A percentile compares a stretch with the other conserved stretches of the same genome.
Evolutionary conservation across 1,284 basidiomycete species (phyloP).

Genomic region (Boletus semigastroideus): DNA sequence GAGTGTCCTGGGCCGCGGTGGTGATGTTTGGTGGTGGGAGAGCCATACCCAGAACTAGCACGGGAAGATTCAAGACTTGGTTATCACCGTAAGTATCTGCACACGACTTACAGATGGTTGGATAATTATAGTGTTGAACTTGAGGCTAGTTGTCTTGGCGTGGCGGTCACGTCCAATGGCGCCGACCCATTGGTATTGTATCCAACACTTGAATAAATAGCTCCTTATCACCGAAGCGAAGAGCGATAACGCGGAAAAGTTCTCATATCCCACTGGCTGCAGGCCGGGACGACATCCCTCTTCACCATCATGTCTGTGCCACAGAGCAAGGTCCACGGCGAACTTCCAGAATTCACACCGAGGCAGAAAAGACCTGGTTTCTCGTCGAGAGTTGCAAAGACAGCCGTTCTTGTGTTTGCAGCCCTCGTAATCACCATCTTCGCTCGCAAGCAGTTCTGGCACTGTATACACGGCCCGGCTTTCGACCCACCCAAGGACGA

Average conservation of each 20-base stretch:
- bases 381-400: conserved; percentile 14
- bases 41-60: too few relatives aligned
- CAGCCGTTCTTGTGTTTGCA: conserved; percentile 15
- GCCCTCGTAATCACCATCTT: conserved; percentile 19
- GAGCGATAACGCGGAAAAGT: not conserved
- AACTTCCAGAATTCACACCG: conserved; percentile 12
- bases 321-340: conserved; percentile 2
- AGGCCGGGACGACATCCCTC: not conserved
- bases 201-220: too few relatives aligned
- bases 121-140: not conserved
- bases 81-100: too few relatives aligned
- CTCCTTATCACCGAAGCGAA: too few relatives aligned
- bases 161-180: too few relatives aligned
- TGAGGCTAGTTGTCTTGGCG: too few relatives aligned
- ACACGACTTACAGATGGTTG: not conserved
- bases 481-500: not conserved
- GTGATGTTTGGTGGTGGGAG: conserved; percentile 1
- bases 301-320: conserved; percentile 10
- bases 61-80: not conserved
- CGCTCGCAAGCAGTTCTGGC: conserved; percentile 9
- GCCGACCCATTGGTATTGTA: too few relatives aligned
- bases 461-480: not conserved
- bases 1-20: conserved; percentile 15
- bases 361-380: not conserved
- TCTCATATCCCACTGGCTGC: not conserved